Base-by-base conservation (phyloP, 2,329 filamentous ascomycete genomes). In the Davidsoniella virescens region DNA sequence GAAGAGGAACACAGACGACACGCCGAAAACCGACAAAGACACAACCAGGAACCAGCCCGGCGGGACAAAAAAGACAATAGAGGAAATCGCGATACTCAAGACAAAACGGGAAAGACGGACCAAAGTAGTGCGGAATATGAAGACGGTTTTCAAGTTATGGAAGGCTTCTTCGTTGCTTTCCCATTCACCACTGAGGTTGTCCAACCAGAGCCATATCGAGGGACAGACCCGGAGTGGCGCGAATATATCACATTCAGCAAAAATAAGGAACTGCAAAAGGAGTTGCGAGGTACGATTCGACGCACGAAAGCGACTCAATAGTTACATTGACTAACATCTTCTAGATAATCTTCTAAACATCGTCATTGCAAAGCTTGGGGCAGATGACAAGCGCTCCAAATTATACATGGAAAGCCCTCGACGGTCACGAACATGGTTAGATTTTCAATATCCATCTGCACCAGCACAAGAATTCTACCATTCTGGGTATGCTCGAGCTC, bases 141-240 rank as follows among this genome's bases (percentile, higher is more conserved):
- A 25, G 63, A 67, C 14, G 62, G 70, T 54, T 66, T 67, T 54
- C 64, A 67, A 2, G 62, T 65, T 14, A 56, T 70, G 47, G 64
- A 66, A 12, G 66, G 70, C 1, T 48, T 70, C 4, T 82, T 82
- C 54, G 70, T 84, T 6, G 76, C 80, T 0, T 72, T 83, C 48
- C 76, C 77, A 3, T 76, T 76, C 41, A 77, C 74, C 2, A 74
- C 69, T 1, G 68, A 67, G 46, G 56, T 66, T 52, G 62, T 76
- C 16, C 63, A 67, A 14, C 67, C 70, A 26, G 59, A 62, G 26
- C 72, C 71, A 2, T 81, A 79, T 59, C 67, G 66, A 53, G 70
- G 70, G 47, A 66, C 64, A 23, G 77, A 81, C 56, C 78, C 78
- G 2, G 80, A 84, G 60, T 83, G 76, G 76, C 65, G 69, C 54